These are phyloP conservation scores for Neopestalotiopsis clavispora DNA, from an alignment of 2,329 filamentous ascomycete genomes.

Conservation along the genomic window DNA sequence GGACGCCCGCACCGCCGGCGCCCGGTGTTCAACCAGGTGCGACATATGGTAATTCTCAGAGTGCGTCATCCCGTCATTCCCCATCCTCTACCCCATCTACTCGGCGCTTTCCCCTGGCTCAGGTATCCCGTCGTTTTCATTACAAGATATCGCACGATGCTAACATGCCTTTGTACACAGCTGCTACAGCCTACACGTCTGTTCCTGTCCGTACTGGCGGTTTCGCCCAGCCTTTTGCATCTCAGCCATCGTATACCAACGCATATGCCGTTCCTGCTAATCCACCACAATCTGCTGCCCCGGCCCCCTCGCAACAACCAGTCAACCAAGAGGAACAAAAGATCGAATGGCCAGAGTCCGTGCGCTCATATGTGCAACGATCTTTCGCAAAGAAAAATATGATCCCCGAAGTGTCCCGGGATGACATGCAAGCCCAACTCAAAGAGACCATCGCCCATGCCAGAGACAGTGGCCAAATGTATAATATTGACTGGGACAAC, in stretches of 20 bases:
- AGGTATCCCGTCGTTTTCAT: neutral
- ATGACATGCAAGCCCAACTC: slow-evolving; percentile 83
- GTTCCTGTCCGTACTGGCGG: slow-evolving; percentile 46
- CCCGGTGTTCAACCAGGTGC: slow-evolving; percentile 29
- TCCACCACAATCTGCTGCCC: slow-evolving; percentile 34
- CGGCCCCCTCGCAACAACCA: slow-evolving; percentile 39
- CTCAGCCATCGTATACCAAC: slow-evolving; percentile 33
- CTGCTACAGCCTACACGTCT: slow-evolving; percentile 45
- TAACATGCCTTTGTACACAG: slow-evolving; percentile 37
- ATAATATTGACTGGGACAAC: slow-evolving; percentile 79
- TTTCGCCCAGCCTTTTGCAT: slow-evolving; percentile 37
- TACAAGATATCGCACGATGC: slow-evolving; percentile 19
- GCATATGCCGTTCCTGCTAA: slow-evolving; percentile 38
- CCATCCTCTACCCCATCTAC: neutral
- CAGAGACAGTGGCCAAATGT: slow-evolving; percentile 74
- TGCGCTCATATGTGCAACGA: slow-evolving; percentile 86
- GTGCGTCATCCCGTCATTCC: slow-evolving; percentile 19
- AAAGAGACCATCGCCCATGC: slow-evolving; percentile 85
- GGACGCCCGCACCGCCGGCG: slow-evolving; percentile 26
- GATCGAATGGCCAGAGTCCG: slow-evolving; percentile 80
- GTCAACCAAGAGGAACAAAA: slow-evolving; percentile 53
- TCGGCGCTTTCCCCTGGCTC: neutral
- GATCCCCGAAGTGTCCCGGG: slow-evolving; percentile 62
- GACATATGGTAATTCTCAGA: slow-evolving; percentile 32
- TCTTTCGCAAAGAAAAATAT: slow-evolving; percentile 80